Evolutionary conservation across 495 filamentous ascomycete genomes (phyloP), one percentile per base, ranked within the genome.

Genomic region (Aspergillus cavernicola): DNA sequence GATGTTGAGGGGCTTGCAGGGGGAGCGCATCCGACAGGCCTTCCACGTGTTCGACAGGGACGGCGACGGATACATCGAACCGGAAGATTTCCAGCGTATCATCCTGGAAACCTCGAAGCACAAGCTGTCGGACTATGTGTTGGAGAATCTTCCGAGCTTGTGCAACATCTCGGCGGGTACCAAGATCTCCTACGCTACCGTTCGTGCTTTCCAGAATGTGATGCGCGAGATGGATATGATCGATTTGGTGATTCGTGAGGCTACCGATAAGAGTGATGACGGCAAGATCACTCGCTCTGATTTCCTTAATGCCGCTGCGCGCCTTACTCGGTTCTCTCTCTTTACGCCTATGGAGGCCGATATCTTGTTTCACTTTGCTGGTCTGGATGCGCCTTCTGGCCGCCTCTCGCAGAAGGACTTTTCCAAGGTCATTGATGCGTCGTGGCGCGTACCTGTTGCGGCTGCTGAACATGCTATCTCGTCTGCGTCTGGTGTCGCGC

Each of bases 331-430:
- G 18, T 98, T 96, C 72, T 90, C 90, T 4, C 78, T 93, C 0
- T 96, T 96, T 71, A 97, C 93, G 0, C 93, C 93, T 1, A 96
- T 98, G 92, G 93, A 98, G 68, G 93, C 95, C 3, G 93, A 97
- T 66, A 97, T 98, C 58, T 80, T 98, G 15, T 98, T 98, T 78
- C 93, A 98, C 69, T 98, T 98, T 61, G 93, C 93, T 33, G 90
- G 90, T 37, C 75, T 98, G 38, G 90, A 96, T 64, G 86, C 90
- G 53, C 87, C 90, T 0, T 88, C 90, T 0, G 95, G 90, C 11
- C 74, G 89, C 36, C 80, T 98, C n/a, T 79, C 85, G 5, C 75
- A 95, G 18, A 74, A 72, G 22, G 92, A 97, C 63, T 98, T 98
- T 68, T 82, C 88, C 51, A 95, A 95, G 71, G 93, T 98, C 31